These are phyloP conservation scores for Agaricus subrufescens DNA, from an alignment of 768 basidiomycete species.

Conservation along the genomic window DNA sequence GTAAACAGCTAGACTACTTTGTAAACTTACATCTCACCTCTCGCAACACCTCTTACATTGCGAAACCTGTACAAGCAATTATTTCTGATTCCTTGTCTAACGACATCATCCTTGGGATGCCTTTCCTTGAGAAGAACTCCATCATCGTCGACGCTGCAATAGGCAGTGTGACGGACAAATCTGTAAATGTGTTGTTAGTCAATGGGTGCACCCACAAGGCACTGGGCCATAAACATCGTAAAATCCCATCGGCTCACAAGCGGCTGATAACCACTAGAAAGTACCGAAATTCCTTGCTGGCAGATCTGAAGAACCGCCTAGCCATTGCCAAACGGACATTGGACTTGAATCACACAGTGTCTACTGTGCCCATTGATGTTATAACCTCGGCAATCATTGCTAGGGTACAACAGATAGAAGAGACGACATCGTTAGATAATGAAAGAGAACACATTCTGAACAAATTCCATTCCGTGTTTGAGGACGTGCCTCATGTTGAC, in stretches of 20 bases:
- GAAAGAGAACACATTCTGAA: background rate
- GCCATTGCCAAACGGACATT: background rate
- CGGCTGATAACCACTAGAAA: background rate
- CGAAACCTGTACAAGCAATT: constrained; percentile 14
- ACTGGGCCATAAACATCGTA: background rate
- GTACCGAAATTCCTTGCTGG: background rate
- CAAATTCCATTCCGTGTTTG: constrained; percentile 20
- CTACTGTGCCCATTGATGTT: too few relatives aligned
- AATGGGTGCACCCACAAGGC: too few relatives aligned
- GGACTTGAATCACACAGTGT: background rate
- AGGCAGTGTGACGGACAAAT: constrained; percentile 12
- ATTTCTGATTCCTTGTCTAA: constrained; percentile 19
- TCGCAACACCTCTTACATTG: constrained; percentile 12
- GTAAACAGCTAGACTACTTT: constrained; percentile 11
- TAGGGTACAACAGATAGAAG: too few relatives aligned
- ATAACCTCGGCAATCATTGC: too few relatives aligned
- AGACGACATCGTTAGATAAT: background rate
- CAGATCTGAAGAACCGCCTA: background rate
- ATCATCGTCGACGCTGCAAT: constrained; percentile 26
- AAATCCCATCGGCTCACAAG: background rate
- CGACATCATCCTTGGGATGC: constrained; percentile 27
- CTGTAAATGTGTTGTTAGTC: background rate
- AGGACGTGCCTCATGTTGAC: constrained; percentile 21
- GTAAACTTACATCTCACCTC: constrained; percentile 14
- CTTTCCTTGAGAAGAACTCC: constrained; percentile 27